Evolutionary conservation across 2,329 filamentous ascomycete species (phyloP), one percentile per base, ranked within the genome.

Genomic region (Scedosporium aurantiacum): DNA sequence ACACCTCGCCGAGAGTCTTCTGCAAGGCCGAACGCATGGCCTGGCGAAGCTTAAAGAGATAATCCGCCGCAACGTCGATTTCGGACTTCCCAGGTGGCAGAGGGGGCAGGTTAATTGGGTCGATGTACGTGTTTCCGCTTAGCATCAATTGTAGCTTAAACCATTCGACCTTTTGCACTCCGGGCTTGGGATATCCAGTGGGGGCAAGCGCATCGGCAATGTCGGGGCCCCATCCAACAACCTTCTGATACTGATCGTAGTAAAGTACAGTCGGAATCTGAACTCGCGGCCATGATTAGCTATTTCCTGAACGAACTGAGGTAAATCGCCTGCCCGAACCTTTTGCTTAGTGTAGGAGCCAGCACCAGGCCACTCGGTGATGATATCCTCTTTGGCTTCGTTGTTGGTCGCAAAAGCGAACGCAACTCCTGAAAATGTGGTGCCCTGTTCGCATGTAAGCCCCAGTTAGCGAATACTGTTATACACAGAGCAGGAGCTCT

Each of bases 81-180:
- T 97, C 94, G 27, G 93, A 97, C 80, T 97, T 97, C 75, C 94
- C 94, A 55, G 93, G 92, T 57, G 94, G 94, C 73, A 97, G 89
- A 66, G 94, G 94, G 57, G 94, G 94, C 67, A 99, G 85, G 82
- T 97, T 97, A 79, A 97, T 97, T 64, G 94, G 94, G 74, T 97
- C 94, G 72, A 97, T 97, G 75, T 97, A 97, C 54, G 94, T 97
- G 81, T 97, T 97, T 65, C 94, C 94, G 63, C 91, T 97, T 65
- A 97, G 83, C 94, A 97, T 97, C 62, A 99, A 85, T 78, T 99
- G 94, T 67, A 99, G 83, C 81, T 97, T 97, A 83, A 99, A 97
- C 94, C 94, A 99, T 78, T 97, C 94, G 25, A 97, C 93, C 79
- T 97, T 97, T 76, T 97, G 94, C 67, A 99, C 93, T 66, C 93